Base-by-base conservation (phyloP, 331 rosid genomes). In the Malus hybrid region DNA sequence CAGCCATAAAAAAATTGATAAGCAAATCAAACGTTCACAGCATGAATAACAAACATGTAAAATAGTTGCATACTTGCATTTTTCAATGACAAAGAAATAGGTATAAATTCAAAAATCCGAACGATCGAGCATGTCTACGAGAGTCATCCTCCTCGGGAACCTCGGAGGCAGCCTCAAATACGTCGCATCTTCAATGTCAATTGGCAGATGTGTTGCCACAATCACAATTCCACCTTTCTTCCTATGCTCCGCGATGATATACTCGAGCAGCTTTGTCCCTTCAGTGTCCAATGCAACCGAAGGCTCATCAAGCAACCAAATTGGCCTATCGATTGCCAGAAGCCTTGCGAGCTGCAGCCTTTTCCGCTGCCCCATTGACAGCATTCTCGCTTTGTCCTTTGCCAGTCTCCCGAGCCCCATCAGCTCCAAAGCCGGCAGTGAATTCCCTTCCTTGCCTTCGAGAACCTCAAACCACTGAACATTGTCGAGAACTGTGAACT, bases 221-320 rank as follows among this genome's bases (percentile, higher is more conserved):
- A 90, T 90, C 74, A 80, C 96, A 77, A 90, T 92, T 24, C 94
- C 96, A 59, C 97, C 96, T 7, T 80, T 79, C 83, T 87, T 93
- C 75, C 96, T 84, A 65, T 92, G 97, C 70, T 90, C 94, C 24
- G 89, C 86, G 64, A 93, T 87, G 19, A 90, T 85, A 70, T 80
- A 86, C 84, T 93, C 94, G 15, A 93, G 89, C 76, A 93, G 80
- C 88, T 77, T 86, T 57, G 90, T 93, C 34, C 97, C 97, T 4
- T 92, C 97, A 54, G 83, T 85, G 66, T 93, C 97, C 60, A 93
- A 83, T 10, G 96, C 97, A 76, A 93, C 94, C 4, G 96, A 93
- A 73, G 96, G 96, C 87, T 93, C 93, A 32, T 92, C 96, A 2
- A 90, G 89, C 85, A 92, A 74, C 97, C 96, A 92, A 48, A 92